A percentile compares a stretch with the other conserved stretches of the same genome.
These are phyloP conservation scores for Dactylella cylindrospora DNA, from an alignment of 2,329 filamentous ascomycete genomes.

Conservation along the genomic window DNA sequence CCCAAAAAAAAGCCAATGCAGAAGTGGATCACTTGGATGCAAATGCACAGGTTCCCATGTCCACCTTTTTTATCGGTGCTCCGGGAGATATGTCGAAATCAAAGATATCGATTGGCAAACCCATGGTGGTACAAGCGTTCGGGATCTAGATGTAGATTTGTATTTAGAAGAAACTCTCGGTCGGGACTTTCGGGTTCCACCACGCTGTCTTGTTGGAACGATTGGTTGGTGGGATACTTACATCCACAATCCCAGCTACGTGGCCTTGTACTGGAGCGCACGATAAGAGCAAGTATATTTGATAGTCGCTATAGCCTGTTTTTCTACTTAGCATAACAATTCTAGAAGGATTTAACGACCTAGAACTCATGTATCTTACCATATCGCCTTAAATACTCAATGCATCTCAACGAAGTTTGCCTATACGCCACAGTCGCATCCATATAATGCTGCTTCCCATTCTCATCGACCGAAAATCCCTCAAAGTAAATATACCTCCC, in stretches of 20 bases:
- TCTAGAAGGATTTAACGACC: not conserved
- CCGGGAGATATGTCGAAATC: slow-evolving; percentile 84
- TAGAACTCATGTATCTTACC: slow-evolving; percentile 56
- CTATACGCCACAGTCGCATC: slow-evolving; percentile 84
- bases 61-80: slow-evolving; percentile 61
- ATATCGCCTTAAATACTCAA: slow-evolving; percentile 76
- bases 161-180: slow-evolving; percentile 5
- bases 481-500: slow-evolving; percentile 82
- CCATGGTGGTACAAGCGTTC: slow-evolving; percentile 86
- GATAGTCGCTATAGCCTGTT: slow-evolving; percentile 55
- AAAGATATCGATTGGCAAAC: slow-evolving; percentile 89
- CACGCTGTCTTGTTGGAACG: not conserved
- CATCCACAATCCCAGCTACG: slow-evolving; percentile 82
- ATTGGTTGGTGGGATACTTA: slow-evolving; percentile 46
- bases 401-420: slow-evolving; percentile 67
- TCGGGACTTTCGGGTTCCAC: not conserved
- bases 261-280: slow-evolving; percentile 87
- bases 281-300: slow-evolving; percentile 80
- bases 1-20: no score
- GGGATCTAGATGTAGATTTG: slow-evolving; percentile 63
- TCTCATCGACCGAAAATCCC: slow-evolving; percentile 84
- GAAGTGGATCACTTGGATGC: slow-evolving; percentile 54
- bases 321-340: not conserved
- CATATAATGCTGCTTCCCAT: slow-evolving; percentile 85
- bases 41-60: slow-evolving; percentile 71